Evolutionary conservation across 148 eudicot genomes (phyloP), one percentile per base, ranked within the genome.

Genomic region (Diospyros kaki): DNA sequence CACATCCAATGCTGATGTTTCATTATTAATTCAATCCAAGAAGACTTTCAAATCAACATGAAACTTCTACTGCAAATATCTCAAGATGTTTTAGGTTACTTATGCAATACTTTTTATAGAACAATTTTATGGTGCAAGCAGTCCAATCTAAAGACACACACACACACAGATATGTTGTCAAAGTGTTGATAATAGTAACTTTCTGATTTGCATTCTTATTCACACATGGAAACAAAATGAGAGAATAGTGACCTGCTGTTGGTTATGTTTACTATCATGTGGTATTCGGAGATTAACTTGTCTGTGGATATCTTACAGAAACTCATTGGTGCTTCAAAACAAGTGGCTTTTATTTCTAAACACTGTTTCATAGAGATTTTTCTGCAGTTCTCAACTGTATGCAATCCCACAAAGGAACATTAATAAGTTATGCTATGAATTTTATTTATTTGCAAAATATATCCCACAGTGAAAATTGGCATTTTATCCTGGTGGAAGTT

Each of bases 351-450:
- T 77, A 63, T 18, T 5, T 38, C 63, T 15, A 17, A 70, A 13
- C 28, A 63, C 39, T 38, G 38, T 28, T 76, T 62, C 55, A 46
- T 11, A 58, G 67, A 6, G 43, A 61, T 13, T 50, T 62, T 46
- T 62, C 2, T 12, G 43, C 12, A 39, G 17, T 4, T 60, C 48
- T 17, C 39, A 9, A 9, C 66, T 58, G 50, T 44, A 15, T 42
- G 52, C 48, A 51, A 70, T 52, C 69, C 71, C 60, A 63, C 43
- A 13, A 46, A 70, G 75, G 58, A 78, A 72, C 42, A 56, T 40
- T 40, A 73, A 65, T 28, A 55, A 54, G 55, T 58, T 64, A 39
- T 72, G 52, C 66, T 39, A 58, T 38, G 71, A 51, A 10, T 46
- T 60, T 53, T 61, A 56, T 53, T 5, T 41, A 38, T n/a, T 45